phyloP scores from a whole-genome alignment of 2,329 filamentous ascomycete genomes.

The Fusarium verticillioides region DNA sequence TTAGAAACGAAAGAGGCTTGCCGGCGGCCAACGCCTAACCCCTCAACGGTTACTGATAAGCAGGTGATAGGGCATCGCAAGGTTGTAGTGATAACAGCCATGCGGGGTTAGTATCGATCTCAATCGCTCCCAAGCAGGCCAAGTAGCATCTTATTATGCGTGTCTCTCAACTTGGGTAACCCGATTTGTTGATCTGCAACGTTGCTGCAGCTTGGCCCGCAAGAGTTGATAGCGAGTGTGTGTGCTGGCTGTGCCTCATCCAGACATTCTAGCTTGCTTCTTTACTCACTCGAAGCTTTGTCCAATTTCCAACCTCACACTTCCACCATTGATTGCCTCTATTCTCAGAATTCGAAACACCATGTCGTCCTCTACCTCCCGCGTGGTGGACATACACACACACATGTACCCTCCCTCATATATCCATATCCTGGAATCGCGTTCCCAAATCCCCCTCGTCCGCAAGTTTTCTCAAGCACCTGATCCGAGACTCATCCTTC shows the following conservation, averaged over 20 bases:
- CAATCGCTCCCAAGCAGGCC: neutral
- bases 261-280: neutral
- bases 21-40: constrained; percentile 3
- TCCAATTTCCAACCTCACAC: neutral
- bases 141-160: constrained; percentile 12
- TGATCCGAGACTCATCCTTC: constrained; percentile 73
- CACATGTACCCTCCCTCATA: constrained; percentile 76
- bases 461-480: constrained; percentile 68
- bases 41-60: constrained; percentile 33
- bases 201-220: constrained; percentile 9
- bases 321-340: neutral
- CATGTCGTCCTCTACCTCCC: constrained; percentile 51
- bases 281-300: neutral
- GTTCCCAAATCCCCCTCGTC: constrained; percentile 75
- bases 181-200: constrained; percentile 22
- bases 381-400: constrained; percentile 74
- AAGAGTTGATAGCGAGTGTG: neutral
- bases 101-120: constrained; percentile 20
- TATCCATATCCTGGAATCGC: constrained; percentile 68
- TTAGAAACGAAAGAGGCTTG: constrained; percentile 2
- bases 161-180: constrained; percentile 14
- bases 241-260: neutral
- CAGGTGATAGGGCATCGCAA: constrained; percentile 1
- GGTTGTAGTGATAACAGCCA: constrained; percentile 15
- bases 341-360: neutral